Percentiles rank a stretch among this genome's conserved stretches.
Evolutionary conservation across 306 rosid species (phyloP).

Genomic region (Cajanus cajan): DNA sequence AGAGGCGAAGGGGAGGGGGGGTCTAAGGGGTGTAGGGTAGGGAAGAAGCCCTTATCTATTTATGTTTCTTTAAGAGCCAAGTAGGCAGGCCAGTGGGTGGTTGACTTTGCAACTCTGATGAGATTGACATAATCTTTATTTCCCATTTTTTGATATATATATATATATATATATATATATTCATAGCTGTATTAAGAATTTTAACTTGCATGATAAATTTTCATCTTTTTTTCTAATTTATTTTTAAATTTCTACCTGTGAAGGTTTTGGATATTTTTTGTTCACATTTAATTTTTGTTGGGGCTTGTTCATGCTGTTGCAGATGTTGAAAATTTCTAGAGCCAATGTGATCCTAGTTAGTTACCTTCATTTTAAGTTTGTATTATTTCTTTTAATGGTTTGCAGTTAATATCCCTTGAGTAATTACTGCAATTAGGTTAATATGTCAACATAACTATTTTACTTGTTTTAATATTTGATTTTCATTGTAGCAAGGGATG

Average conservation of each 20-base stretch:
- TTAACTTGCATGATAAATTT: background rate
- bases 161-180: too few species aligned
- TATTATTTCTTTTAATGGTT: background rate
- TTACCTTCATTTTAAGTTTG: background rate
- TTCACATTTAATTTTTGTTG: constrained; percentile 9
- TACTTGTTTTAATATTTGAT: background rate
- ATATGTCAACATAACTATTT: background rate
- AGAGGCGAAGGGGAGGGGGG: too few species aligned
- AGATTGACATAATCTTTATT: too few species aligned
- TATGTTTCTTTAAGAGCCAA: too few species aligned
- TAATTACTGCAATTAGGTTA: background rate
- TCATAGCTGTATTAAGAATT: too few species aligned
- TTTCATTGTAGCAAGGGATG: background rate
- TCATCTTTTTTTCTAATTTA: background rate
- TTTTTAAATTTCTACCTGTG: background rate
- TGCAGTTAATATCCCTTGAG: background rate
- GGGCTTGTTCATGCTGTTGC: constrained; percentile 30
- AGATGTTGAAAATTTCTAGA: constrained; percentile 77
- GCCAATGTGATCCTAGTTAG: constrained; percentile 87
- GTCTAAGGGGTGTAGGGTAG: too few species aligned
- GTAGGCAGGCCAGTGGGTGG: too few species aligned
- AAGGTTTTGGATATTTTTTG: background rate
- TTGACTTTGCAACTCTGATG: too few species aligned
- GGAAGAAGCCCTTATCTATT: too few species aligned
- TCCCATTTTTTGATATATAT: too few species aligned